A percentile compares a stretch with the other conserved stretches of the same genome.
phyloP scores from a whole-genome alignment of 2,329 filamentous ascomycete genomes.

The Huntiella abstrusa region DNA sequence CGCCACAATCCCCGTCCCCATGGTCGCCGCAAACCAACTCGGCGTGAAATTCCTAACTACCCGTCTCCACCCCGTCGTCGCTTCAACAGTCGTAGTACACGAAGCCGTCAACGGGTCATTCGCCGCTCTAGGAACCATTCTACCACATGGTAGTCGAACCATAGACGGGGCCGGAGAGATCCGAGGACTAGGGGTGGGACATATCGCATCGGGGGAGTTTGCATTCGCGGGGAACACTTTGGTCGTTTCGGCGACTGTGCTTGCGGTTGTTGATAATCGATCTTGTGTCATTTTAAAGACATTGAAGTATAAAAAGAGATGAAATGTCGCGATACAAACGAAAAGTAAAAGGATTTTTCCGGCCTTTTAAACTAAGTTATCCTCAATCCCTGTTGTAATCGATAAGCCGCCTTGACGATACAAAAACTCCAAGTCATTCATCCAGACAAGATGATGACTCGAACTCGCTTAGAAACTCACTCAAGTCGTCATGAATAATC shows the following conservation, averaged over 20 bases:
- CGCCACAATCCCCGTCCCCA: constrained; percentile 51
- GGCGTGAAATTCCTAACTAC: constrained; percentile 33
- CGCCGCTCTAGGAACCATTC: background rate
- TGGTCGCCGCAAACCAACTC: constrained; percentile 41
- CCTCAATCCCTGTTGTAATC: no score
- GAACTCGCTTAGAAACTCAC: no score
- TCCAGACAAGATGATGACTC: no score
- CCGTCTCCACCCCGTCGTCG: constrained; percentile 23
- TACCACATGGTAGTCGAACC: constrained; percentile 4
- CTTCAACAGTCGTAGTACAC: constrained; percentile 13
- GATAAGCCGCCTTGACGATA: no score
- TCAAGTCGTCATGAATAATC: no score
- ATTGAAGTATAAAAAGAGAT: background rate
- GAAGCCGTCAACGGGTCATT: background rate
- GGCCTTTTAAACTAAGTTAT: no score
- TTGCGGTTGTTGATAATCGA: background rate
- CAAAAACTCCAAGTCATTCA: no score
- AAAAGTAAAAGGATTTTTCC: no score
- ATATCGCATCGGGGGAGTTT: background rate
- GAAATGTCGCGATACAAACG: no score
- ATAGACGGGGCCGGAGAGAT: background rate
- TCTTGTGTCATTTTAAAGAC: background rate
- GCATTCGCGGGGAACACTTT: no score
- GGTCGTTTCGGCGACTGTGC: no score
- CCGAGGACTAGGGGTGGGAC: background rate